Base-by-base conservation (phyloP, 176 grass and related monocot genomes). In the Calamus simplicifolius region DNA sequence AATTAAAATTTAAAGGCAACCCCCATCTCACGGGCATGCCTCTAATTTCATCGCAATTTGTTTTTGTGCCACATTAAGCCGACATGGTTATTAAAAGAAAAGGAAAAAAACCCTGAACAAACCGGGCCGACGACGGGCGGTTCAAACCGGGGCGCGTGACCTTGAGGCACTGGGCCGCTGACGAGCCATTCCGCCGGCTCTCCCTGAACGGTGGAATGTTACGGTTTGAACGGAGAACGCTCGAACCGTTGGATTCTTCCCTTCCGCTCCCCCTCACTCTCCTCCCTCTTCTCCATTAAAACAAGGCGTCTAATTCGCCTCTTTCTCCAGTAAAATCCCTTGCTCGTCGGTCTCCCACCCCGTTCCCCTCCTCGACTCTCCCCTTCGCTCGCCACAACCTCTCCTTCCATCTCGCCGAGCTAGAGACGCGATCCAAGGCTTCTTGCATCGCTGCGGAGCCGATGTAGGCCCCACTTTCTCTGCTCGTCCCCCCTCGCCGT, bases 381-480 rank as follows among this genome's bases (percentile, higher is more conserved):
- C 87, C 87, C 10, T 98, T 98, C 73, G 84, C 87, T 14, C 76
- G 86, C 73, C 80, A 90, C 54, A 54, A 75, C 51, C 71, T 82
- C 25, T 76, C 81, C 8, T 66, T 76, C 51, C 74, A 76, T 57
- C 56, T 77, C 23, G 74, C 5, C 57, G 78, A 19, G 14, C 75
- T 54, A 58, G 70, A 0, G 69, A 25, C 51, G 74, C 43, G 7
- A 51, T 73, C 31, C 50, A 18, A 2, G 29, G 15, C 2, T 54
- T 62, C 70, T 27, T 62, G 17, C n/a, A 27, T 62, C 69, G 7
- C 15, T 62, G 19, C 50, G 58, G 3, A 7, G 5, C 13, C 49
- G 18, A 51, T 63, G 50, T 48, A 27, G 18, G 5, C 70, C 18
- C 16, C 27, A 4, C 25, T 16, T 59, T 23, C 26, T 30, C 25